Base-by-base conservation (phyloP, 2,329 filamentous ascomycete species). In the Alternaria burnsii region DNA sequence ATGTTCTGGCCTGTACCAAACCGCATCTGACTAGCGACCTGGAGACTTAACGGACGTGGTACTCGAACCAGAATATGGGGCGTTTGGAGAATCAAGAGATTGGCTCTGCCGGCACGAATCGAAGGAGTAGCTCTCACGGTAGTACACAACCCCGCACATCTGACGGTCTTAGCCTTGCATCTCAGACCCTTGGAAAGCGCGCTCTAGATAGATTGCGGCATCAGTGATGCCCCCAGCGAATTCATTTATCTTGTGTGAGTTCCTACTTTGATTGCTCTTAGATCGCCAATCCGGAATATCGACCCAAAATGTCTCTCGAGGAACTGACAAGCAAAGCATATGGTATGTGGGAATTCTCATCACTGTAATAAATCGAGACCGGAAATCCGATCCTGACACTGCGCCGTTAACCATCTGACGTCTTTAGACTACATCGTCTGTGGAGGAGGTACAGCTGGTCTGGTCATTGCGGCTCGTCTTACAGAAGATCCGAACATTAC, bases 371-470 rank as follows among this genome's bases (percentile, higher is more conserved):
- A 4, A 22, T 12, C 38, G 4, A 22, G 22, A 18, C 38, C 10
- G 11, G 11, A 34, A 14, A 11, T 34, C 28, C 22, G 4, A 5
- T 50, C 32, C 16, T 16, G 22, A 50, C 12, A 4, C 10, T 26
- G 22, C 32, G 4, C 26, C 14, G 16, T 42, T 58, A 47, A 58
- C 11, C 18, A 3, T 57, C 12, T 24, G 24, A 5, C 6, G 4
- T 32, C 24, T 52, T 12, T 18, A 59, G 71, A 75, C 58, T 67
- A 67, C 44, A 50, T 67, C 43, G 54, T 76, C 14, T 59, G 66
- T 46, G 74, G 74, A 16, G 73, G 73, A 16, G 74, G 73, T 2
- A 75, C 73, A 4, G 71, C 73, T 11, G 74, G 74, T 20, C 60
- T 76, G 0, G 70, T 72, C 10, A 44, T 76, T 28, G 75, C 75